phyloP scores from a whole-genome alignment of 192 early-diverging fungal genomes.

The Backusella morwellensis region DNA sequence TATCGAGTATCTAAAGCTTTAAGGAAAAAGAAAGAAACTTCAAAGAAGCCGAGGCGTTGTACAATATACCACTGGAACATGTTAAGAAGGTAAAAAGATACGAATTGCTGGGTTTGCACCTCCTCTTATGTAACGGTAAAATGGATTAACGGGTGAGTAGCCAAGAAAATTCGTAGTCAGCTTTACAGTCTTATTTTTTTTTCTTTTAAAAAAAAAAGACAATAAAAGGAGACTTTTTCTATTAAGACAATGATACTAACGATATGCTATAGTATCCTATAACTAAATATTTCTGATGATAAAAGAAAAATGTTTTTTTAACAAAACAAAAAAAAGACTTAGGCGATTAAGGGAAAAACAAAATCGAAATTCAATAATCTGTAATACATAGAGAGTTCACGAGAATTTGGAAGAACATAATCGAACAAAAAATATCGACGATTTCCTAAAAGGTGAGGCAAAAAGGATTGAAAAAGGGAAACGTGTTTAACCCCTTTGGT shows the following conservation, averaged over 20 bases:
- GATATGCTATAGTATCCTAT: neutral
- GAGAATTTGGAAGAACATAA: neutral
- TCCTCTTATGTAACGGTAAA: neutral
- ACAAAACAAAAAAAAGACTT: neutral
- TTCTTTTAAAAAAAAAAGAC: neutral
- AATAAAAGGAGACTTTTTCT: neutral
- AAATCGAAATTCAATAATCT: neutral
- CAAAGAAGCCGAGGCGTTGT: neutral
- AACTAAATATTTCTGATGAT: neutral
- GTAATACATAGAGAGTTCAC: neutral
- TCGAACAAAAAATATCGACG: slow-evolving; percentile 3
- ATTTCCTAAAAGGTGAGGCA: neutral
- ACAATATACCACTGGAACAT: neutral
- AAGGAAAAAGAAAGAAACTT: neutral
- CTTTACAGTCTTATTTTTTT: neutral
- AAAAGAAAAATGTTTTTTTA: neutral
- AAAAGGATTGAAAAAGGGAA: neutral
- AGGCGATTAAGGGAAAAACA: neutral
- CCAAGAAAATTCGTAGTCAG: neutral
- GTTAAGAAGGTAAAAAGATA: neutral
- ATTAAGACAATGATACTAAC: neutral
- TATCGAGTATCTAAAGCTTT: neutral
- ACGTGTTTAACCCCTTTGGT: slow-evolving; percentile 1
- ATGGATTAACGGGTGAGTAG: neutral
- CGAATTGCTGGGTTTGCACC: neutral